Percentiles rank a stretch among this genome's conserved stretches.
Conservation (phyloP, 176 grass and related monocot genomes). For the Musa schizocarpa region DNA sequence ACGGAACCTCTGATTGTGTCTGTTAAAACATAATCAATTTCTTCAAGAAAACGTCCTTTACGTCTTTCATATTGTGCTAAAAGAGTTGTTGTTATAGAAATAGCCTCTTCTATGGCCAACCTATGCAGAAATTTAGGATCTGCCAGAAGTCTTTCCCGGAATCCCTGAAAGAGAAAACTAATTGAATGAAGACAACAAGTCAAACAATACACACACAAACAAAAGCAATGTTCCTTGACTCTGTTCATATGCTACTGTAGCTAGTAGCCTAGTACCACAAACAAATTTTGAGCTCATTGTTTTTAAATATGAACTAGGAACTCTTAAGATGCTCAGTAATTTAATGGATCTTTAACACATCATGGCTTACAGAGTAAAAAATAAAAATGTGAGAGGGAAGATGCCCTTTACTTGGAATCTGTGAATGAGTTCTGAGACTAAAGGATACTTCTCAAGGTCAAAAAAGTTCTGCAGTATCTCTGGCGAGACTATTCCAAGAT, state of each 20-base stretch:
- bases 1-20: slow-evolving; percentile 94
- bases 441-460: slow-evolving; percentile 89
- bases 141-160: slow-evolving; percentile 87
- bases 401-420: slow-evolving; percentile 66
- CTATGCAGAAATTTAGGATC: slow-evolving; percentile 85
- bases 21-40: slow-evolving; percentile 91
- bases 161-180: slow-evolving; percentile 55
- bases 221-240: background rate
- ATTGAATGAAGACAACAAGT: background rate
- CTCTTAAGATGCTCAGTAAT: background rate
- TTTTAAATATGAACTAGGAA: background rate
- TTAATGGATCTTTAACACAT: background rate
- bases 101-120: slow-evolving; percentile 87
- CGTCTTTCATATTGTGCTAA: slow-evolving; percentile 84
- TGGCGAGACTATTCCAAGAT: slow-evolving; percentile 93
- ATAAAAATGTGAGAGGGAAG: slow-evolving; percentile 1
- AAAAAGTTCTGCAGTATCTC: slow-evolving; percentile 99
- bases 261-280: background rate
- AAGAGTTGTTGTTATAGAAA: slow-evolving; percentile 89
- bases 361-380: background rate
- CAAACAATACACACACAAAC: slow-evolving; percentile 6
- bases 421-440: slow-evolving; percentile 75
- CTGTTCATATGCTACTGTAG: background rate
- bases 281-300: background rate
- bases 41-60: slow-evolving; percentile 81